Conservation (phyloP, 495 filamentous ascomycete genomes). For the Podospora bellae-mahoneyi region DNA sequence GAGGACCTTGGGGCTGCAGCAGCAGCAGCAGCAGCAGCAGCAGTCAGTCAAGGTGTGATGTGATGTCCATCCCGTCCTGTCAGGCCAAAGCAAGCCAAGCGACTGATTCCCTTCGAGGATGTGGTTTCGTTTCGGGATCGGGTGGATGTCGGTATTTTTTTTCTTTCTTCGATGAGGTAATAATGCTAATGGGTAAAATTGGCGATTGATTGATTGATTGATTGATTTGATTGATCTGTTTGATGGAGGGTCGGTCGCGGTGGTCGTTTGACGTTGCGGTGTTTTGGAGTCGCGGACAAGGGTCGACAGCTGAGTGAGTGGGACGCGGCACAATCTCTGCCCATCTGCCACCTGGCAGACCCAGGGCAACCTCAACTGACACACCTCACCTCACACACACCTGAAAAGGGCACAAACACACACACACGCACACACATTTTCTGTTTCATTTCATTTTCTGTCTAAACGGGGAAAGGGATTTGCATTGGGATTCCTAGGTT, state of each 20-base stretch:
- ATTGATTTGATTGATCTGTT: too few species aligned
- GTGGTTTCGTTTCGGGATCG: not conserved
- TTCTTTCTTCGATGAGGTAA: not conserved
- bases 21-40: not conserved
- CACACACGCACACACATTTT: too few species aligned
- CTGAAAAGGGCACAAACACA: not conserved
- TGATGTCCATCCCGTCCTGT: not conserved
- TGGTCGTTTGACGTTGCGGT: not conserved
- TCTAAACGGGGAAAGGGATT: too few species aligned
- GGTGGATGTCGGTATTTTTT: not conserved
- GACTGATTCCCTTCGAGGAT: not conserved
- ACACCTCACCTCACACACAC: not conserved
- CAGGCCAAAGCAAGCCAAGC: not conserved
- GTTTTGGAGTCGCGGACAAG: not conserved
- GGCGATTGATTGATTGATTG: not conserved
- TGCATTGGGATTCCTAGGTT: not conserved
- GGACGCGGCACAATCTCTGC: too few species aligned
- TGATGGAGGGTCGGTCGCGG: too few species aligned
- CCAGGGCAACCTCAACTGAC: not conserved
- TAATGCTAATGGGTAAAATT: not conserved
- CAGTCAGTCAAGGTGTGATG: not conserved
- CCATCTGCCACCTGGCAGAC: not conserved
- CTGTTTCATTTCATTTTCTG: too few species aligned
- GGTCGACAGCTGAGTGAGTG: too few species aligned
- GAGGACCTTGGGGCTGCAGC: not conserved